Evolutionary conservation across 1,284 basidiomycete species (phyloP), one percentile per base, ranked within the genome.

Genomic region (Sanguinoderma infundibulare): DNA sequence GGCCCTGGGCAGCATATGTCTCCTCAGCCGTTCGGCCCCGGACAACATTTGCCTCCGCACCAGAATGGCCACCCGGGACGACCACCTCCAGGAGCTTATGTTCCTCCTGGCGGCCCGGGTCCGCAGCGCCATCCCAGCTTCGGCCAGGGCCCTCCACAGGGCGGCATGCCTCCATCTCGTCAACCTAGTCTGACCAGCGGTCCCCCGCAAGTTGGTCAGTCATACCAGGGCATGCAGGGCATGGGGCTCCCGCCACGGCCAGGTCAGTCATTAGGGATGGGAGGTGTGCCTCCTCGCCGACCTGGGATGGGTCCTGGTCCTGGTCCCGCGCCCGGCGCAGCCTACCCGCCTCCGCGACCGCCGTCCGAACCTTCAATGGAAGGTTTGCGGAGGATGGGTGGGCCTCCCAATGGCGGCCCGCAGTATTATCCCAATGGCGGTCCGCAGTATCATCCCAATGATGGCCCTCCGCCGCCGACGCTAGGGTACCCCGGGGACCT

Each of bases 371-470:
- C 78, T 4, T 67, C 73, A 3, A 72, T 68, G 36, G 77, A 74
- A 44, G 77, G 73, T 17, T 68, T 90, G 26, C 83, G 81, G 52
- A 88, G 87, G 71, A 82, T 82, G 12, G n/a, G n/a, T n/a, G n/a
- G n/a, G n/a, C n/a, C n/a, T n/a, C n/a, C n/a, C n/a, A 77, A 50
- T 20, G 51, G 50, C 5, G 38, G 40, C 28, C 44, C 44, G 1
- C 55, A 24, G 15, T 15, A 36, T 17, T 39, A 20, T 20, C 51
- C 73, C 75, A 57, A 74, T 8, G 22, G 22, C 5, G 35, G 34
- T n/a, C 42, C 49, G 1, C 55, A 24, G 15, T 15, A 36, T 17
- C 50, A 20, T 20, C 51, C 73, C 75, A 57, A 74, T 77, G 44
- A 68, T 20, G 63, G 50, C 14, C 60, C 67, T 2, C 64, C 60